phyloP scores from a whole-genome alignment of 2,329 filamentous ascomycete genomes.

The Hymenoscyphus fraxineus region DNA sequence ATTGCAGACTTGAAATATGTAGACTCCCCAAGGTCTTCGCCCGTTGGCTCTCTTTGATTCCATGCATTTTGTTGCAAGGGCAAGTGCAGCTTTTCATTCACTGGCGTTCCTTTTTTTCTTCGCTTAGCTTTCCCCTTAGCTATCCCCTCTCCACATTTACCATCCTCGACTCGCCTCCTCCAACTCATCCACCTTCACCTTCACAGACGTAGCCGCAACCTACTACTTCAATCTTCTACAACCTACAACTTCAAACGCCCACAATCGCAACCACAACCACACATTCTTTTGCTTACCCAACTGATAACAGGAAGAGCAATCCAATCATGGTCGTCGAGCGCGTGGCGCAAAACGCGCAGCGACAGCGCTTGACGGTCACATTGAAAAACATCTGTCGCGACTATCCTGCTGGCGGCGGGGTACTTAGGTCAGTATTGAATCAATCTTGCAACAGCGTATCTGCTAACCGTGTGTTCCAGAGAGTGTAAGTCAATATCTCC shows the following conservation, averaged over 20 bases:
- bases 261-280: not conserved
- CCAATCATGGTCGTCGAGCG: not conserved
- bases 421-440: constrained; percentile 64
- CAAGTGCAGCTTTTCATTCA: no score
- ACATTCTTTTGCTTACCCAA: not conserved
- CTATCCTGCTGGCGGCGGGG: constrained; percentile 79
- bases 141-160: not conserved
- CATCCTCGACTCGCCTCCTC: no score
- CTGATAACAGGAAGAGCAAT: not conserved
- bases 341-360: constrained; percentile 20
- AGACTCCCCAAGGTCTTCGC: not conserved
- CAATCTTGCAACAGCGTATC: not conserved
- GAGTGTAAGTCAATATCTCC: not conserved
- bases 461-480: not conserved
- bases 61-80: no score
- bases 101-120: not conserved
- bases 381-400: constrained; percentile 35
- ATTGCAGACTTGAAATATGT: not conserved
- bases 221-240: not conserved
- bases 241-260: not conserved
- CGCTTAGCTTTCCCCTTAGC: not conserved
- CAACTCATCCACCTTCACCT: no score
- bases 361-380: constrained; percentile 29
- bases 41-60: not conserved
- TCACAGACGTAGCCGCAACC: not conserved